phyloP scores from a whole-genome alignment of 2,329 filamentous ascomycete genomes.

The Pseudogymnoascus verrucosus region DNA sequence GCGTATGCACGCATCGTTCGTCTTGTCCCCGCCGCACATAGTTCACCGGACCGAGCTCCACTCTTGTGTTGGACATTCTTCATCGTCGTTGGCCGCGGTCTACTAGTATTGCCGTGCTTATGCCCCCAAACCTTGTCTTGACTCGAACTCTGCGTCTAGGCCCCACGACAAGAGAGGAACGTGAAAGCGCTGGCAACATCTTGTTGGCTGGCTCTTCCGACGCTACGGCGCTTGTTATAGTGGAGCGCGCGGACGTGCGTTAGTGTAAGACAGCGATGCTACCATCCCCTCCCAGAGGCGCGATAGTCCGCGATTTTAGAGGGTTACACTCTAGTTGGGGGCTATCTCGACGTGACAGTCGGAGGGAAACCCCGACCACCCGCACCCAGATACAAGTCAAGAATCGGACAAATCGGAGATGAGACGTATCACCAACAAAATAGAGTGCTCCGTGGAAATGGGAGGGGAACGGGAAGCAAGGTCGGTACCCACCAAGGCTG shows the following conservation, averaged over 20 bases:
- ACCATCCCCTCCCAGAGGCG: not conserved
- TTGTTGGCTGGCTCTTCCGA: not conserved
- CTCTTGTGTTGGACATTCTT: not conserved
- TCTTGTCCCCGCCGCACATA: not conserved
- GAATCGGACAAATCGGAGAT: not conserved
- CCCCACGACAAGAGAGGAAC: not conserved
- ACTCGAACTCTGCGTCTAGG: not conserved
- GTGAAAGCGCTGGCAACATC: not conserved
- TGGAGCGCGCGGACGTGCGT: conserved; percentile 7
- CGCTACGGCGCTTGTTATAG: conserved; percentile 1
- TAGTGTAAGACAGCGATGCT: not conserved
- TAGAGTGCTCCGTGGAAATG: not conserved
- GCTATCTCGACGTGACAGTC: not conserved
- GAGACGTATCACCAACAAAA: conserved; percentile 6
- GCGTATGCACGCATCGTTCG: not conserved
- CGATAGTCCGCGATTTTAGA: not conserved
- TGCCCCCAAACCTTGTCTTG: conserved; percentile 4
- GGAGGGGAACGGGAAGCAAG: not conserved
- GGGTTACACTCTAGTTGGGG: not conserved
- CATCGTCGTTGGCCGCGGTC: not conserved
- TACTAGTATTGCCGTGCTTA: not conserved
- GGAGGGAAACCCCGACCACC: not conserved
- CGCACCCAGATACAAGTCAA: not conserved
- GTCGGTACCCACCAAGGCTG: not conserved
- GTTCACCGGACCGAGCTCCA: not conserved